Conservation (phyloP, 2,329 filamentous ascomycete genomes). For the Calonectria naviculata region DNA sequence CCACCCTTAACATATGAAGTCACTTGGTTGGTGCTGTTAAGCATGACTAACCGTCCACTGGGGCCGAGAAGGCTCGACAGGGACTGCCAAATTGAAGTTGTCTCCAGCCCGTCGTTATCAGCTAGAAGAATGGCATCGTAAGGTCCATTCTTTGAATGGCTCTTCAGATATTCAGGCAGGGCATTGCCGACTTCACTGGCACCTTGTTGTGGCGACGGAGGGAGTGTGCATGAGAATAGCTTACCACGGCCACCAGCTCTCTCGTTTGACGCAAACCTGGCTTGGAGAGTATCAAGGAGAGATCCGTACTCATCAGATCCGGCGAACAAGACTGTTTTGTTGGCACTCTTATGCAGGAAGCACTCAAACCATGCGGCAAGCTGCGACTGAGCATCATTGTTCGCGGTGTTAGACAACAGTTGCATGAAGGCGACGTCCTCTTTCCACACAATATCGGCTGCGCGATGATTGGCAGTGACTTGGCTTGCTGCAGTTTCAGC, state of each 20-base stretch:
- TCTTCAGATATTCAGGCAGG: neutral
- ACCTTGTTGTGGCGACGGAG: neutral
- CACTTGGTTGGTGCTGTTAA: neutral
- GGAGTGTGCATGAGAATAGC: neutral
- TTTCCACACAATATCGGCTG: neutral
- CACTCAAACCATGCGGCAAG: neutral
- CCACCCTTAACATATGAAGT: neutral
- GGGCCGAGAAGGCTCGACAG: neutral
- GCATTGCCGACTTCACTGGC: neutral
- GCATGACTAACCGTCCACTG: neutral
- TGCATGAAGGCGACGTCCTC: neutral
- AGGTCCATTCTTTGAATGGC: neutral
- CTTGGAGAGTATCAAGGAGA: neutral
- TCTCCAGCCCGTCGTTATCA: neutral
- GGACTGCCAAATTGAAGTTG: neutral
- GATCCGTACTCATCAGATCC: neutral
- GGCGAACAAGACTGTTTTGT: neutral
- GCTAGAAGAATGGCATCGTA: neutral
- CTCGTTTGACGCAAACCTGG: neutral
- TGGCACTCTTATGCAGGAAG: neutral
- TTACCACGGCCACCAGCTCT: neutral
- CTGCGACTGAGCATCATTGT: neutral
- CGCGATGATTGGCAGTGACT: neutral
- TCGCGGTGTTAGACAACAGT: no score
- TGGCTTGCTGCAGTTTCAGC: neutral